These are phyloP conservation scores for Ailanthus altissimus DNA, from an alignment of 345 rosid genomes.

Conservation along the genomic window DNA sequence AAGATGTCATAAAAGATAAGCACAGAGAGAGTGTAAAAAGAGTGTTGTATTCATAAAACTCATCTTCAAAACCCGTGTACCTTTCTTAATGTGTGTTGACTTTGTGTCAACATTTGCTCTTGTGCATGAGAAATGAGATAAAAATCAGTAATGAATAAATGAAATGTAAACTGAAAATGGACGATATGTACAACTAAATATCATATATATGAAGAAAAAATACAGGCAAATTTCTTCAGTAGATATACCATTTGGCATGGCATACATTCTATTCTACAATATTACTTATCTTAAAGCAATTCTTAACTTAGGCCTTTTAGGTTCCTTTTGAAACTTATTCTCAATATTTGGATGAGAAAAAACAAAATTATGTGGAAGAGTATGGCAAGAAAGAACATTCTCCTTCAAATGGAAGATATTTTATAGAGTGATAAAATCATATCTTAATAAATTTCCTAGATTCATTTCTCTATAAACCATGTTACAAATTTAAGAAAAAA, in stretches of 20 bases:
- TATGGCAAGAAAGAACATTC: not conserved
- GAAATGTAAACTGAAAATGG: not conserved
- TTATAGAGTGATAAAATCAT: not conserved
- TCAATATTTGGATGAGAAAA: not conserved
- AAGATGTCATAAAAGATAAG: not conserved
- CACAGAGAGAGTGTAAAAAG: not conserved
- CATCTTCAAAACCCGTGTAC: not conserved
- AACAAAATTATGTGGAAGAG: not conserved
- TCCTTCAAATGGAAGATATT: not conserved
- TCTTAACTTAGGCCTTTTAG: not conserved
- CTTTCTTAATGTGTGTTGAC: not conserved
- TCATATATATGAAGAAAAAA: not conserved
- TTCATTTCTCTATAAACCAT: not conserved
- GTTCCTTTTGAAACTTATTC: not conserved
- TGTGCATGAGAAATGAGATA: not conserved
- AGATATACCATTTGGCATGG: not conserved
- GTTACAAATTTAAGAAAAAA: not conserved
- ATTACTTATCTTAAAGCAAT: not conserved
- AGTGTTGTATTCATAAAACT: not conserved
- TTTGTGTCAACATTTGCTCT: not conserved
- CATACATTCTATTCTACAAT: not conserved
- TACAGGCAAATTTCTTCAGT: not conserved
- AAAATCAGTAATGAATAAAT: not conserved
- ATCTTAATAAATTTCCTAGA: not conserved
- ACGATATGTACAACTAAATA: not conserved